These are phyloP conservation scores for Volvox reticuliferus DNA, from an alignment of 139 green algal genomes.

Conservation along the genomic window DNA sequence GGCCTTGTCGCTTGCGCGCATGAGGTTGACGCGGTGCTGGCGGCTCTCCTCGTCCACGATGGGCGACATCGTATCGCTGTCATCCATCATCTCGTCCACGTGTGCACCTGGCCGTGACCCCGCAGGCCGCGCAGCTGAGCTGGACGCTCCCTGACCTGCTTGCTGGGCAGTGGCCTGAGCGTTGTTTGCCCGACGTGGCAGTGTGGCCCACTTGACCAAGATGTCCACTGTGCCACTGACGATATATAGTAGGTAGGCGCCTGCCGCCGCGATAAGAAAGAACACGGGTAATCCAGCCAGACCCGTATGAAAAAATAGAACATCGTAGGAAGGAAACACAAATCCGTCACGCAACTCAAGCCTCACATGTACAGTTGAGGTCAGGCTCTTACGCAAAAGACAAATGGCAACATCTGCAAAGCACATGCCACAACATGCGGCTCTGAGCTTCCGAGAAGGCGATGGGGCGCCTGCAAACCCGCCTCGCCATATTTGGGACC, in stretches of 20 bases:
- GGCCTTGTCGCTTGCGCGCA: conserved; percentile 52
- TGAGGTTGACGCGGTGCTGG: conserved; percentile 53
- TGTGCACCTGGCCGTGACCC: background rate
- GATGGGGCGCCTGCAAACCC: too few species aligned
- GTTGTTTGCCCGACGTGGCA: conserved; percentile 2
- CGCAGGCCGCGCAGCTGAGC: background rate
- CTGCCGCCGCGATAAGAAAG: conserved; percentile 3
- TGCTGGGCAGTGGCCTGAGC: background rate
- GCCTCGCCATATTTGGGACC: too few species aligned
- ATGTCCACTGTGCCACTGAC: conserved; percentile 62
- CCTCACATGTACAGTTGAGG: too few species aligned
- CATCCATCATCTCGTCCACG: conserved; percentile 45
- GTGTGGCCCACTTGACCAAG: conserved; percentile 51
- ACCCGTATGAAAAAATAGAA: too few species aligned
- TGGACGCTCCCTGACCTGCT: background rate
- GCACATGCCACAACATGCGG: too few species aligned
- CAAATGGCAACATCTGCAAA: too few species aligned
- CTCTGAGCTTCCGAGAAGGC: too few species aligned
- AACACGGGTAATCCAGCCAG: too few species aligned
- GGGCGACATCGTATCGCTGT: conserved; percentile 52
- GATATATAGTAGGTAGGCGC: conserved; percentile 64
- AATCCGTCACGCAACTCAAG: too few species aligned
- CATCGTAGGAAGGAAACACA: too few species aligned
- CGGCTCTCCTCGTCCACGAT: conserved; percentile 59
- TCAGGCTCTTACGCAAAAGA: too few species aligned